These are phyloP conservation scores for Vitis rupestris DNA, from an alignment of 164 flowering plant genomes.

Conservation along the genomic window DNA sequence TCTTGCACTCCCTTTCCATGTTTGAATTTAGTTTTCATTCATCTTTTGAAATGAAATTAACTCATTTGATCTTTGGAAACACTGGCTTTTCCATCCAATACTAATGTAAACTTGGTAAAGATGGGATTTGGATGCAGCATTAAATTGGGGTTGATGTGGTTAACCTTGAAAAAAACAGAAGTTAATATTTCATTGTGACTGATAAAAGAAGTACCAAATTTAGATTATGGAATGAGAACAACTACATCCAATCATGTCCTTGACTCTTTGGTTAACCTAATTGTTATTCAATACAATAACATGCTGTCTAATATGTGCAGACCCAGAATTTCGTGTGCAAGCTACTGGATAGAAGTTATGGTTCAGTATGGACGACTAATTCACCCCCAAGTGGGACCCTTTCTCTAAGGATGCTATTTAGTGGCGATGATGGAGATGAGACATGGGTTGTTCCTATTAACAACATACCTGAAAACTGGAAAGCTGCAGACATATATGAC, in stretches of 20 bases:
- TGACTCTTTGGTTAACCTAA: not conserved
- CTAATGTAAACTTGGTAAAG: not conserved
- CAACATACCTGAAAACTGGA: conserved; percentile 70
- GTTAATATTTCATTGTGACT: too few relatives aligned
- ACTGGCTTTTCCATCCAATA: not conserved
- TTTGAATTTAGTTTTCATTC: not conserved
- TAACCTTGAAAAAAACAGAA: too few relatives aligned
- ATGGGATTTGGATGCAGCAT: too few relatives aligned
- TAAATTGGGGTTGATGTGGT: too few relatives aligned
- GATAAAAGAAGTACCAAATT: too few relatives aligned
- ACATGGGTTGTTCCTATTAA: conserved; percentile 69
- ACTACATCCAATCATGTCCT: not conserved
- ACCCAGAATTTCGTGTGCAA: conserved; percentile 64
- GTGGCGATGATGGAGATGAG: conserved; percentile 71
- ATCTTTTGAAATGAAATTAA: not conserved
- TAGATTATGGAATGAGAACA: too few relatives aligned
- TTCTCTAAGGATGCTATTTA: conserved; percentile 70
- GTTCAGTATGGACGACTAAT: conserved; percentile 72
- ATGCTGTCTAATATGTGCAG: conserved; percentile 34
- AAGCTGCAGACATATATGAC: conserved; percentile 71
- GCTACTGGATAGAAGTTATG: conserved; percentile 71
- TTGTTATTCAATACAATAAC: not conserved
- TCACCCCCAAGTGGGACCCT: conserved; percentile 75
- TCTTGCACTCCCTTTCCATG: not conserved
- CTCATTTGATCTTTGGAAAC: not conserved